phyloP scores from a whole-genome alignment of 768 basidiomycete genomes.

The Leccinum olivaceopallidum region DNA sequence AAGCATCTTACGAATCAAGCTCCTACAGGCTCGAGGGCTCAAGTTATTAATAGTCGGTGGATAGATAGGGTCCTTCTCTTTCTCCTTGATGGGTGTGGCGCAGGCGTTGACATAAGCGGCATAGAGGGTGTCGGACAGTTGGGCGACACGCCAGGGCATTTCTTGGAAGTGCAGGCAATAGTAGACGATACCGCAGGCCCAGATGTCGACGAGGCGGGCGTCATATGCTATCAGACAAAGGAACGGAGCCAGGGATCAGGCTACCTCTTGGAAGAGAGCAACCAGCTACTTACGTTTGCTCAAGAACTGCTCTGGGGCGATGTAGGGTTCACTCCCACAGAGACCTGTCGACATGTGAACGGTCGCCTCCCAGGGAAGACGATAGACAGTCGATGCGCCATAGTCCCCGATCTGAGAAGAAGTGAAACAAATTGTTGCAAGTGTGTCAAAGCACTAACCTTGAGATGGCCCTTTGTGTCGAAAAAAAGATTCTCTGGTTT shows the following conservation, averaged over 20 bases:
- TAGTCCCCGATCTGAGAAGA: conserved; percentile 88
- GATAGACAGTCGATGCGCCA: conserved; percentile 98
- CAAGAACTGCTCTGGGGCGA: conserved; percentile 96
- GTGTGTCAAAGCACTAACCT: conserved; percentile 53
- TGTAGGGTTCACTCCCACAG: conserved; percentile 98
- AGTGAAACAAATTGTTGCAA: conserved; percentile 12
- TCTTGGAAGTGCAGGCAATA: conserved; percentile 99
- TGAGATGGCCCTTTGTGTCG: conserved; percentile 88
- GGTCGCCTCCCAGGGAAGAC: conserved; percentile 96
- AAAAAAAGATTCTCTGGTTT: conserved; percentile 98
- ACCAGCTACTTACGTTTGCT: conserved; percentile 81
- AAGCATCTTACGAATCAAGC: conserved; percentile 88
- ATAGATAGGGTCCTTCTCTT: conserved; percentile 33
- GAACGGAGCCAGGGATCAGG: conserved; percentile 34
- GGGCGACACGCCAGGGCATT: conserved; percentile 96
- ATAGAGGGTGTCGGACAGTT: conserved; percentile 78
- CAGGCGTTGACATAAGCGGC: conserved; percentile 62
- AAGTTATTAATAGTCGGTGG: conserved; percentile 84
- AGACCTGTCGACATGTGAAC: conserved; percentile 97
- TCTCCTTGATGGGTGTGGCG: conserved; percentile 29
- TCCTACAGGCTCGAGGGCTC: conserved; percentile 80
- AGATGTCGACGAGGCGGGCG: conserved; percentile 95
- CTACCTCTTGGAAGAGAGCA: conserved; percentile 36
- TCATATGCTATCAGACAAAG: conserved; percentile 74
- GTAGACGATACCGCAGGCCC: conserved; percentile 96